Conservation (phyloP, 1,139 yeast genomes). For the Meyerozyma elateridarum region DNA sequence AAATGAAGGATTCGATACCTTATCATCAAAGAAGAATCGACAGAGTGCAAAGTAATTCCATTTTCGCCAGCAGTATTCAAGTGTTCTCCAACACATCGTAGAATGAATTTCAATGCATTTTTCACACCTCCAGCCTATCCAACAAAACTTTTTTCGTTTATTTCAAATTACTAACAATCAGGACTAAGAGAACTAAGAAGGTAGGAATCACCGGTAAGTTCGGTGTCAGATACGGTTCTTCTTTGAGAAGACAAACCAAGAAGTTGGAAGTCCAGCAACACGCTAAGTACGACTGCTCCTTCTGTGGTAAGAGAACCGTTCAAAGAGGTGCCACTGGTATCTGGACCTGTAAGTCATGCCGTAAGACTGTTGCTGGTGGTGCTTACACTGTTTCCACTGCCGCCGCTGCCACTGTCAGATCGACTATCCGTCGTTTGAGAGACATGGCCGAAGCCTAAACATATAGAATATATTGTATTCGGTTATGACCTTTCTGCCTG, state of each 20-base stretch:
- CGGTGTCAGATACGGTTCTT: constrained; percentile 99
- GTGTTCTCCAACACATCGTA: too few species aligned
- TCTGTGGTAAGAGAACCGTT: constrained; percentile 99
- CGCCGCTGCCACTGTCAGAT: constrained; percentile 99
- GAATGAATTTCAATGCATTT: constrained; percentile 8
- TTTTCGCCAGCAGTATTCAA: too few species aligned
- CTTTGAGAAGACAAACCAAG: constrained; percentile 99
- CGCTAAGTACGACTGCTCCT: constrained; percentile 97
- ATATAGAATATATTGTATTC: constrained; percentile 7
- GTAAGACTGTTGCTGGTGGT: constrained; percentile 99
- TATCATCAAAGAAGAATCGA: too few species aligned
- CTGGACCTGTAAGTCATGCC: constrained; percentile 96
- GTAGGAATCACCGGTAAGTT: constrained; percentile 99
- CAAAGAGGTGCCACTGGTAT: constrained; percentile 98
- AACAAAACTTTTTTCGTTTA: constrained; percentile 7
- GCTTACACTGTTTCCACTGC: constrained; percentile 99
- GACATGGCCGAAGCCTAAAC: constrained; percentile 97
- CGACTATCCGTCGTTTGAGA: constrained; percentile 99
- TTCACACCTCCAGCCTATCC: constrained; percentile 9
- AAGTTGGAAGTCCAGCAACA: constrained; percentile 99
- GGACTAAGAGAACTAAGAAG: constrained; percentile 99
- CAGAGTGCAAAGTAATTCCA: too few species aligned
- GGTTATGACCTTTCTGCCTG: constrained; percentile 6
- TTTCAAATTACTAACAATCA: constrained; percentile 51
- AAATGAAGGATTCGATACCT: too few species aligned